phyloP scores from a whole-genome alignment of 202 grass and related monocot species.

The Tripidium arundinaceum region DNA sequence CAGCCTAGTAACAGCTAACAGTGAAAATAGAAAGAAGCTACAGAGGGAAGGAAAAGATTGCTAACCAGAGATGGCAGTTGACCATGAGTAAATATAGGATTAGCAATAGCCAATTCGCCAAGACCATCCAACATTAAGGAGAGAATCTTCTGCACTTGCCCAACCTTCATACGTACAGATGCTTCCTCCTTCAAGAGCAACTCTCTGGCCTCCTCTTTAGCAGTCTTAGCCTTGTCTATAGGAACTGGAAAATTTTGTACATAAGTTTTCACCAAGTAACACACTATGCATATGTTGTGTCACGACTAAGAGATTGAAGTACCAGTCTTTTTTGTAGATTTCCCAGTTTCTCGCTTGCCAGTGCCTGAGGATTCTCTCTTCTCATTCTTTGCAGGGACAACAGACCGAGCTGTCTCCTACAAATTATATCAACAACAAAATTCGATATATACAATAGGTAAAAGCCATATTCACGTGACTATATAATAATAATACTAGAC shows the following conservation, averaged over 20 bases:
- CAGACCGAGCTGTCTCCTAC: constrained; percentile 50
- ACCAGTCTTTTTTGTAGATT: constrained; percentile 73
- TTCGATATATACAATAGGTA: background rate
- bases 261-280: constrained; percentile 26
- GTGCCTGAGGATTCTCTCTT: constrained; percentile 57
- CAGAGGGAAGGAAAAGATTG: constrained; percentile 18
- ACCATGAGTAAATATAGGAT: constrained; percentile 91
- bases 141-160: constrained; percentile 80
- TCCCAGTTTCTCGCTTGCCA: constrained; percentile 67
- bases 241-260: constrained; percentile 42
- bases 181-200: constrained; percentile 83
- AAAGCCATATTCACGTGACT: background rate
- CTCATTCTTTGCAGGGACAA: constrained; percentile 45
- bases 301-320: constrained; percentile 26
- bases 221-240: constrained; percentile 78
- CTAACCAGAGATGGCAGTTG: constrained; percentile 86
- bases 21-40: background rate
- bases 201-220: constrained; percentile 96
- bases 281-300: constrained; percentile 8
- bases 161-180: constrained; percentile 66
- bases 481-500: constrained; percentile 7
- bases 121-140: constrained; percentile 72
- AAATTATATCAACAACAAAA: constrained; percentile 36
- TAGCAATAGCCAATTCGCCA: constrained; percentile 87
- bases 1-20: constrained; percentile 10